Evolutionary conservation across 805 yeast species (phyloP).

Genomic region (Yarrowia divulgata): DNA sequence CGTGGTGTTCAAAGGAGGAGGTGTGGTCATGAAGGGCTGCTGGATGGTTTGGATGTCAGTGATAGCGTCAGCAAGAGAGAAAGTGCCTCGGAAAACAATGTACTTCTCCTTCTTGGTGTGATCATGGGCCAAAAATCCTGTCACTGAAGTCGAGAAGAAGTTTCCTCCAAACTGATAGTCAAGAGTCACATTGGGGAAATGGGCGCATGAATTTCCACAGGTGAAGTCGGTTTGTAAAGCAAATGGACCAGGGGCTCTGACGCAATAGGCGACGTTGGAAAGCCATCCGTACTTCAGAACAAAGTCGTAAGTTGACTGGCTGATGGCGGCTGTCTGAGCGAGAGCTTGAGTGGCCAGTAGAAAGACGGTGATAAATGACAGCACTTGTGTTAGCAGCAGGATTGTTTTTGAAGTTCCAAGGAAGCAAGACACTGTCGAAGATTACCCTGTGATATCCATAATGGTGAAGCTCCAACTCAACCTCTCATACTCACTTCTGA

Average conservation of each 20-base stretch:
- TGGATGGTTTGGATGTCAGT: conserved; percentile 9
- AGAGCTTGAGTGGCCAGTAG: neutral
- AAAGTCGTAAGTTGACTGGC: conserved; percentile 7
- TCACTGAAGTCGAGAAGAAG: conserved; percentile 9
- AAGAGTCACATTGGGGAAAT: conserved; percentile 12
- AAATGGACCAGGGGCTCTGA: conserved; percentile 10
- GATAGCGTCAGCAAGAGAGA: conserved; percentile 11
- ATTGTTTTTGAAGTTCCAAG: too few relatives aligned
- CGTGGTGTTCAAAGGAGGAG: conserved; percentile 2
- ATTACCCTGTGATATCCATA: too few relatives aligned
- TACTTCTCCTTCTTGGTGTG: conserved; percentile 17
- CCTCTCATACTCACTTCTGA: too few relatives aligned
- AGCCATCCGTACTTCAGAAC: conserved; percentile 23
- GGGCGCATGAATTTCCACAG: conserved; percentile 4
- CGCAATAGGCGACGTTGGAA: conserved; percentile 18
- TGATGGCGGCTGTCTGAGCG: neutral
- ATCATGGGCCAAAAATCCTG: conserved; percentile 19
- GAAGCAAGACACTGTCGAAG: too few relatives aligned
- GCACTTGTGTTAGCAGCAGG: conserved; percentile 2
- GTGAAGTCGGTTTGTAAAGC: neutral
- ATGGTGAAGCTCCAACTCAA: too few relatives aligned
- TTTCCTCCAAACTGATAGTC: conserved; percentile 20
- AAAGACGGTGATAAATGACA: neutral
- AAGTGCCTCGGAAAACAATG: conserved; percentile 20
- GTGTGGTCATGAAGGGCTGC: neutral